Conservation (phyloP, 1,284 basidiomycete genomes). For the Coriolopsis trogii region DNA sequence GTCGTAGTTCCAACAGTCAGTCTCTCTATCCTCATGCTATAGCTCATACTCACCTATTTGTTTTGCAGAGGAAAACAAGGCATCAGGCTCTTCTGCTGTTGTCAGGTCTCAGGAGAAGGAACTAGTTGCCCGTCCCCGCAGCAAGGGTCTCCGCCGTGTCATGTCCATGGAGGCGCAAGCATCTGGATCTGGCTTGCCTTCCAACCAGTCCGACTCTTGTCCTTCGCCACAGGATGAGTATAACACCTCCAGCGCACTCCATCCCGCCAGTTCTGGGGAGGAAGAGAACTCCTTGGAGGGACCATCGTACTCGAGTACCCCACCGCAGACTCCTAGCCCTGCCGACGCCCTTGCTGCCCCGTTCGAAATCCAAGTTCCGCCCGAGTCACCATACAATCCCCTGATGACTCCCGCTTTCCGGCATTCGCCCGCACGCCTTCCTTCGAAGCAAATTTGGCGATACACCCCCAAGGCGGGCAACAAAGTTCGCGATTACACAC, state of each 20-base stretch:
- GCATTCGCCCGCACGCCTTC: constrained; percentile 69
- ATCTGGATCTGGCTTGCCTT: constrained; percentile 3
- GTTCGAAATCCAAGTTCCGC: constrained; percentile 37
- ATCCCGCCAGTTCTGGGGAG: constrained; percentile 1
- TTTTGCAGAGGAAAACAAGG: constrained; percentile 32
- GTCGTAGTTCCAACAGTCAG: constrained; percentile 67
- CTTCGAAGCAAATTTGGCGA: constrained; percentile 76
- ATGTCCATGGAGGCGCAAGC: constrained; percentile 17
- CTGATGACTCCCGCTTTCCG: constrained; percentile 71
- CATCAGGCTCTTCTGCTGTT: not conserved
- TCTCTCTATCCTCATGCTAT: constrained; percentile 8
- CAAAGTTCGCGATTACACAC: constrained; percentile 65
- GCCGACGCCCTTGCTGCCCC: constrained; percentile 17
- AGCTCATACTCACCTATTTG: not conserved
- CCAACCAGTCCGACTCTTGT: not conserved
- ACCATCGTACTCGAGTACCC: constrained; percentile 28
- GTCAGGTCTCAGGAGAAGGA: constrained; percentile 1
- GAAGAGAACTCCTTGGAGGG: constrained; percentile 13
- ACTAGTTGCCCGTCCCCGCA: not conserved
- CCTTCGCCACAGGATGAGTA: constrained; percentile 2
- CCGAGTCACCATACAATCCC: constrained; percentile 74
- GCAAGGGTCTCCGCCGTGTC: constrained; percentile 5
- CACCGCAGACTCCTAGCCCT: constrained; percentile 33
- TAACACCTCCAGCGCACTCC: constrained; percentile 6
- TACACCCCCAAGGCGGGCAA: constrained; percentile 69